A percentile compares a stretch with the other conserved stretches of the same genome.
These are phyloP conservation scores for Dryadomyces quercus-mongolicae DNA, from an alignment of 2,329 filamentous ascomycete species.

Conservation along the genomic window DNA sequence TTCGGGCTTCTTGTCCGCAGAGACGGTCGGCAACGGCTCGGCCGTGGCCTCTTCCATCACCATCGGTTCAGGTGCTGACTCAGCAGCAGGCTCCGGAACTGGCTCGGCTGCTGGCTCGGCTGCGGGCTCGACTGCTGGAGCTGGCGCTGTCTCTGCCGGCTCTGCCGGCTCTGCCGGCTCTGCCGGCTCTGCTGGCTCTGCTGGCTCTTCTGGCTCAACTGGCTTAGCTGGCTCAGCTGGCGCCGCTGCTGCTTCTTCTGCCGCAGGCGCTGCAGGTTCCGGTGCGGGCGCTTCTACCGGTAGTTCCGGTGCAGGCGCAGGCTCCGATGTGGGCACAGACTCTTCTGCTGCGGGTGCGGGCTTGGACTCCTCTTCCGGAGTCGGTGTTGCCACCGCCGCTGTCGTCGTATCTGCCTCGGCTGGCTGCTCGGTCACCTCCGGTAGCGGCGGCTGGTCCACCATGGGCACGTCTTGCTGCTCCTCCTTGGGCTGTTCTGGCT, in stretches of 20 bases:
- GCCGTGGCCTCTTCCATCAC: too few relatives aligned
- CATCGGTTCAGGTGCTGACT: background rate
- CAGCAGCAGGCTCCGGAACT: background rate
- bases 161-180: background rate
- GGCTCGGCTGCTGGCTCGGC: background rate
- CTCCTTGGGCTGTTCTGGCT: background rate
- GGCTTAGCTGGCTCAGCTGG: background rate
- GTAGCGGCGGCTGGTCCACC: background rate
- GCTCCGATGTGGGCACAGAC: background rate
- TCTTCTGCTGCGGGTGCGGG: background rate
- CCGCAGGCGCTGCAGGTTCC: background rate
- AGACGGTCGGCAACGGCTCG: too few relatives aligned
- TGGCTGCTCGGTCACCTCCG: too few relatives aligned
- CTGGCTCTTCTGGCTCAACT: background rate
- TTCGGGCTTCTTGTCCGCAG: background rate
- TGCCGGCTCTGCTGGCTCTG: background rate
- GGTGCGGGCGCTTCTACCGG: background rate
- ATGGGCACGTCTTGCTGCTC: slow-evolving; percentile 1
- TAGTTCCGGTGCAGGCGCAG: background rate
- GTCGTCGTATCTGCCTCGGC: too few relatives aligned
- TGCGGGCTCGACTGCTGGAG: background rate
- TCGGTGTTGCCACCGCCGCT: too few relatives aligned
- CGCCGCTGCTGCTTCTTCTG: background rate
- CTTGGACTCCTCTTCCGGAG: background rate
- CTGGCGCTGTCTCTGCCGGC: background rate